A percentile compares a stretch with the other conserved stretches of the same genome.
Evolutionary conservation across 352 stramenopile genomes (phyloP).

Genomic region (Elongisporangium undulatum): DNA sequence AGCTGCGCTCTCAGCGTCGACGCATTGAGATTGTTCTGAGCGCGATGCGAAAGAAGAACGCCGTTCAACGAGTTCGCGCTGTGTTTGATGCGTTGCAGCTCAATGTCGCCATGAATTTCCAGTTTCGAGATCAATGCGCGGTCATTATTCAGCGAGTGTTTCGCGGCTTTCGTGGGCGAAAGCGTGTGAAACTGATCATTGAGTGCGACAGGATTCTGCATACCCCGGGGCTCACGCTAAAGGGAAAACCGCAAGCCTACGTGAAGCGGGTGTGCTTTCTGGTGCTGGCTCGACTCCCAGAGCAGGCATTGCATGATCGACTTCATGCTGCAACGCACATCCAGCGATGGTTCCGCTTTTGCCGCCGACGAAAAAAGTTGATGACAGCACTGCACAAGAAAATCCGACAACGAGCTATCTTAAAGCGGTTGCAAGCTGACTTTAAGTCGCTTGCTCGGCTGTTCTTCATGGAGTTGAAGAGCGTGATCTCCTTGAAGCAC

Average conservation of each 20-base stretch:
- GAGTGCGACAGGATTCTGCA: constrained; percentile 37
- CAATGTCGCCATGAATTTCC: constrained; percentile 27
- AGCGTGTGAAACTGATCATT: constrained; percentile 23
- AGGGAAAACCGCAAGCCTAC: constrained; percentile 26
- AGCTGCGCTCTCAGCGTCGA: constrained; percentile 24
- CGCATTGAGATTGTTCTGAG: constrained; percentile 26
- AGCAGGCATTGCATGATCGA: constrained; percentile 24
- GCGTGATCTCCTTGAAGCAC: constrained; percentile 20
- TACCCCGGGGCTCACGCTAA: constrained; percentile 24
- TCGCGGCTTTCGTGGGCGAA: constrained; percentile 34
- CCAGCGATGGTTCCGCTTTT: constrained; percentile 37
- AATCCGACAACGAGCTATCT: constrained; percentile 24
- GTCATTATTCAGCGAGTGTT: constrained; percentile 39
- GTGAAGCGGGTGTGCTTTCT: constrained; percentile 56
- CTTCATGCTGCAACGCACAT: constrained; percentile 12
- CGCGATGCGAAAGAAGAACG: constrained; percentile 27
- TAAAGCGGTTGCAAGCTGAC: constrained; percentile 33
- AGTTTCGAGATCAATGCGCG: constrained; percentile 14
- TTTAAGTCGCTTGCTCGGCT: constrained; percentile 32
- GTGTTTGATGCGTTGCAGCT: constrained; percentile 25
- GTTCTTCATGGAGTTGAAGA: constrained; percentile 48
- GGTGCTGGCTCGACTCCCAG: constrained; percentile 26
- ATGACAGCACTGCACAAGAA: constrained; percentile 27
- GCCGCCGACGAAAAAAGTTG: constrained; percentile 14
- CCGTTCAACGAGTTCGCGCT: constrained; percentile 21